Conservation (phyloP, 1,139 yeast genomes). For the Hyphopichia pseudoburtonii region DNA sequence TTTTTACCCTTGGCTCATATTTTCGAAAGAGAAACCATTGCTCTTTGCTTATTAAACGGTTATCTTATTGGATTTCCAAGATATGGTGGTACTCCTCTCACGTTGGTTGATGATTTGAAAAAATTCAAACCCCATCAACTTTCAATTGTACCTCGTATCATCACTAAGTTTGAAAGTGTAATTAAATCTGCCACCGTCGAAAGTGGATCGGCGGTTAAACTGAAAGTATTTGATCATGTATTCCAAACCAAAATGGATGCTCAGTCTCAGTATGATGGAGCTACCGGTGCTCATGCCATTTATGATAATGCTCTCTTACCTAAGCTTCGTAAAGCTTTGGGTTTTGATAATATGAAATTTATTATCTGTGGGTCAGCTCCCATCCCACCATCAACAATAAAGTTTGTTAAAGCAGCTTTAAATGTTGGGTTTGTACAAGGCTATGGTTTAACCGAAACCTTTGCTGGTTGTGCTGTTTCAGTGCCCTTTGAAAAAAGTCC, state of each 20-base stretch:
- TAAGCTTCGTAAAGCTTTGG: conserved; percentile 55
- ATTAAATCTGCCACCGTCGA: conserved; percentile 37
- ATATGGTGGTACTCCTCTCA: conserved; percentile 40
- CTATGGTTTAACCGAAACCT: conserved; percentile 75
- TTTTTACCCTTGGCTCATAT: conserved; percentile 42
- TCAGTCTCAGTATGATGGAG: conserved; percentile 20
- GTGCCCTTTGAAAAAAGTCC: conserved; percentile 44
- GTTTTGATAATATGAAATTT: conserved; percentile 49
- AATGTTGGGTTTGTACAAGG: conserved; percentile 66
- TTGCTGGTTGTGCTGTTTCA: conserved; percentile 59
- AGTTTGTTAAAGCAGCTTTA: conserved; percentile 62
- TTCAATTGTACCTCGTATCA: conserved; percentile 65
- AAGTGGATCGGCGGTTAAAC: conserved; percentile 16
- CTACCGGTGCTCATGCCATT: conserved; percentile 27
- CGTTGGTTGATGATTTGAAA: conserved; percentile 58
- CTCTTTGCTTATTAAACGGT: conserved; percentile 32
- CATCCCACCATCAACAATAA: conserved; percentile 56
- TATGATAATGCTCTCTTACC: conserved; percentile 52
- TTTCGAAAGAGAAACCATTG: conserved; percentile 36
- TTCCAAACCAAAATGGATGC: conserved; percentile 17
- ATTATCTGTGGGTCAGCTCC: conserved; percentile 75
- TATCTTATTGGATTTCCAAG: conserved; percentile 46
- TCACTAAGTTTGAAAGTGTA: conserved; percentile 59
- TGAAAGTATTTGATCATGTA: conserved; percentile 19
- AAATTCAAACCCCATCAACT: conserved; percentile 53